phyloP scores from a whole-genome alignment of 352 stramenopile genomes.

The Globisporangium spiculum region DNA sequence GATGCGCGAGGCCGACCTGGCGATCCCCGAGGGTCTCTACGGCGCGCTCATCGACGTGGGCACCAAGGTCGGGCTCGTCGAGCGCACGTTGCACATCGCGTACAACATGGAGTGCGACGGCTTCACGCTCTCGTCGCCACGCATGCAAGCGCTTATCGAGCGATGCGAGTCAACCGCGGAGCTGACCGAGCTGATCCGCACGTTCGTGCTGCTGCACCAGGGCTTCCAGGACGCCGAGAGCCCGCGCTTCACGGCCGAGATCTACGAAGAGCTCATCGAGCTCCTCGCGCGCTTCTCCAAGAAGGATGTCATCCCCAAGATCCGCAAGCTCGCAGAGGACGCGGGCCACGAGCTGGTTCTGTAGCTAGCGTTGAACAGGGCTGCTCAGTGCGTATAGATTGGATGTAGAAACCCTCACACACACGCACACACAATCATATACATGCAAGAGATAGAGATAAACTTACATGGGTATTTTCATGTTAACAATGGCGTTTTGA shows the following conservation, averaged over 20 bases:
- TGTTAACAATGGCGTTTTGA: neutral
- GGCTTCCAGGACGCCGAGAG: constrained; percentile 20
- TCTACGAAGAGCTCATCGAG: constrained; percentile 58
- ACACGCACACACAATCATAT: neutral
- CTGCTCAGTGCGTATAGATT: neutral
- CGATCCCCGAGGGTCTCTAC: constrained; percentile 61
- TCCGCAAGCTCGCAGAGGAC: constrained; percentile 33
- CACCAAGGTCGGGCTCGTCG: constrained; percentile 51
- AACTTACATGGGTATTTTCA: constrained; percentile 1
- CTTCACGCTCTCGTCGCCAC: constrained; percentile 40
- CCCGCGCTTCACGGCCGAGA: constrained; percentile 43
- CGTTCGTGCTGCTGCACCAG: constrained; percentile 70
- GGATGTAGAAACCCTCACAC: neutral
- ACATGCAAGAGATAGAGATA: constrained; percentile 7
- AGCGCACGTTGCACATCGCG: constrained; percentile 67
- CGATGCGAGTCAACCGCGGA: constrained; percentile 46
- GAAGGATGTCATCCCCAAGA: constrained; percentile 40
- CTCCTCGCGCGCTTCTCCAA: constrained; percentile 44
- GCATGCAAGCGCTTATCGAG: constrained; percentile 49
- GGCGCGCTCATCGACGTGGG: constrained; percentile 54
- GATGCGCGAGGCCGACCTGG: constrained; percentile 35
- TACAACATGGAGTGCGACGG: constrained; percentile 87
- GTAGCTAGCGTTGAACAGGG: constrained; percentile 1
- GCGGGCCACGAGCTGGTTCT: constrained; percentile 20
- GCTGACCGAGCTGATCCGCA: constrained; percentile 50